Conservation (phyloP, 2,329 filamentous ascomycete species). For the Chalaropsis thielavioides region DNA sequence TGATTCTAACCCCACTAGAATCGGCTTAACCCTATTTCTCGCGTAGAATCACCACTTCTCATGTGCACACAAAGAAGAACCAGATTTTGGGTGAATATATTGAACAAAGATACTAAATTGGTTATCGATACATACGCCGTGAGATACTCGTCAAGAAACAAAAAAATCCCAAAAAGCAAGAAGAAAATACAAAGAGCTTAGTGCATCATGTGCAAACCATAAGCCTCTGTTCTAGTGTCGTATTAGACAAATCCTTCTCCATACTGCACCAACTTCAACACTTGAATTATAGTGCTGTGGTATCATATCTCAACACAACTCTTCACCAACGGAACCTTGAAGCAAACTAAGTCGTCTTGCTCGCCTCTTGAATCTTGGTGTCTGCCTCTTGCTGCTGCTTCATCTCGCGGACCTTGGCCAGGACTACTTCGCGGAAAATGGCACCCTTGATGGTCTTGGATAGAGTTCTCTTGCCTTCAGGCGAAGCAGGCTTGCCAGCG, state of each 20-base stretch:
- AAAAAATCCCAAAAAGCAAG: slow-evolving; percentile 5
- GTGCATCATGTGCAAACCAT: slow-evolving; percentile 21
- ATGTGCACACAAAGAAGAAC: not conserved
- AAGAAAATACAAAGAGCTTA: slow-evolving; percentile 1
- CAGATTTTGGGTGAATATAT: not conserved
- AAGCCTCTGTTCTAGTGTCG: slow-evolving; percentile 20
- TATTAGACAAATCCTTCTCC: not conserved
- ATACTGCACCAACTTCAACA: slow-evolving; percentile 9
- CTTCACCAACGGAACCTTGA: not conserved
- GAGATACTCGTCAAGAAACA: not conserved
- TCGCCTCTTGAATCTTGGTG: slow-evolving; percentile 40
- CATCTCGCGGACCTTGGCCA: slow-evolving; percentile 85
- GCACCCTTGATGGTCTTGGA: slow-evolving; percentile 44
- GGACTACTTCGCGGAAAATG: slow-evolving; percentile 87
- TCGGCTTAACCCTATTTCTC: not conserved
- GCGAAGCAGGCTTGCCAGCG: slow-evolving; percentile 21
- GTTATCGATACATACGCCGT: not conserved
- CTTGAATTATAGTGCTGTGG: slow-evolving; percentile 14
- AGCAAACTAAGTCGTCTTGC: slow-evolving; percentile 17
- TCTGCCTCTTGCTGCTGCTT: slow-evolving; percentile 71
- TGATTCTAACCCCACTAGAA: not conserved
- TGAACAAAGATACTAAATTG: slow-evolving; percentile 1
- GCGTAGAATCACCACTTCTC: not conserved
- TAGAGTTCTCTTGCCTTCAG: slow-evolving; percentile 30
- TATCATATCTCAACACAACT: slow-evolving; percentile 10